Conservation (phyloP, 345 rosid genomes). For the Balakata baccata region DNA sequence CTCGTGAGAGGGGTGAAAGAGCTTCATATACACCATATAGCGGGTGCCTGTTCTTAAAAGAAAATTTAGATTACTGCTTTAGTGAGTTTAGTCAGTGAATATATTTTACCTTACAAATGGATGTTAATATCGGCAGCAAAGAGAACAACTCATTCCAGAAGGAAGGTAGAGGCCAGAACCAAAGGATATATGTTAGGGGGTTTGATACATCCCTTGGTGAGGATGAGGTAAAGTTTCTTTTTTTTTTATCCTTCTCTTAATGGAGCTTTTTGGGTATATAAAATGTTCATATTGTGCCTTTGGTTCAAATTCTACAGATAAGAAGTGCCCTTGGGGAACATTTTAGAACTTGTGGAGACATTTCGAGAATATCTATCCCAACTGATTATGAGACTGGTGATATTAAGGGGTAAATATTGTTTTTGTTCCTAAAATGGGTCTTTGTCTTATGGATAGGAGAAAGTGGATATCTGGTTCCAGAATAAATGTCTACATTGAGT, state of each 20-base stretch:
- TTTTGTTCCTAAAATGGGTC: not conserved
- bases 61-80: not conserved
- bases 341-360: constrained; percentile 71
- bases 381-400: constrained; percentile 60
- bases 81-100: too few species aligned
- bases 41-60: constrained; percentile 36
- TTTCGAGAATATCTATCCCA: constrained; percentile 58
- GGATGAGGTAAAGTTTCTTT: constrained; percentile 45
- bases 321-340: constrained; percentile 49
- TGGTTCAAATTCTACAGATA: constrained; percentile 36
- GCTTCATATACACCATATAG: constrained; percentile 57
- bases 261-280: not conserved
- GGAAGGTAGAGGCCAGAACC: constrained; percentile 42
- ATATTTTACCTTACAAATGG: not conserved
- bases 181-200: constrained; percentile 53
- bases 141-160: constrained; percentile 46
- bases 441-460: not conserved
- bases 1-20: constrained; percentile 52
- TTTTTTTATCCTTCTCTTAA: not conserved
- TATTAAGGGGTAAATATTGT: constrained; percentile 61
- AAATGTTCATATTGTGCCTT: not conserved
- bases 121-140: constrained; percentile 35
- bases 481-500: not conserved
- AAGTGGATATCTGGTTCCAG: not conserved
- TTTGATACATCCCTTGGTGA: constrained; percentile 50